phyloP scores from a whole-genome alignment of 139 green algal genomes.

The Zygnema cylindricum region DNA sequence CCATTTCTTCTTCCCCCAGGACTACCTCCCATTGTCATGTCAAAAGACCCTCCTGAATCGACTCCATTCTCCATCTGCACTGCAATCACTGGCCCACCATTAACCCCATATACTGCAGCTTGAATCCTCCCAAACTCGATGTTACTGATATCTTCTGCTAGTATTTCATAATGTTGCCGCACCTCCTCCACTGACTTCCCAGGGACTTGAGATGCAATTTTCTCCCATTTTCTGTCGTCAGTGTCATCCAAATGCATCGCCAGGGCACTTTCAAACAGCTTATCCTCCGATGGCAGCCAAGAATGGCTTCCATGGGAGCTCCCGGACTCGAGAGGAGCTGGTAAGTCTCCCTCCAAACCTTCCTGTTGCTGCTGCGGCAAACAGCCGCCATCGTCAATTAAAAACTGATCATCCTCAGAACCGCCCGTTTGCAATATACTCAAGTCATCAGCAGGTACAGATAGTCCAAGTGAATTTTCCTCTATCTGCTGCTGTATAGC shows the following conservation, averaged over 20 bases:
- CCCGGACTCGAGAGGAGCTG: background rate
- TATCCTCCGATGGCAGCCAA: constrained; percentile 50
- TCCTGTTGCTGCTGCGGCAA: background rate
- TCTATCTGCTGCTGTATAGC: background rate
- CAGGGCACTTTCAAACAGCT: constrained; percentile 55
- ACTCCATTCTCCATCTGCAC: constrained; percentile 15
- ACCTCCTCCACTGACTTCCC: constrained; percentile 44
- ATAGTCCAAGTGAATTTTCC: too few species aligned
- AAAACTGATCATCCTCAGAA: background rate
- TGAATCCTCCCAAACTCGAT: constrained; percentile 43
- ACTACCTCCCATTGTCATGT: background rate
- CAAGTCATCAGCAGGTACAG: background rate
- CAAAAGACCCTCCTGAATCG: background rate
- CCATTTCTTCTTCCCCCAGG: constrained; percentile 5
- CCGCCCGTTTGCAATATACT: background rate
- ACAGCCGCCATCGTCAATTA: background rate
- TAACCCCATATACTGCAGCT: background rate
- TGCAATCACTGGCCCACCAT: background rate
- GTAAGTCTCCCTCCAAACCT: background rate
- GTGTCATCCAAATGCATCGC: background rate
- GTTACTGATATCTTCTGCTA: constrained; percentile 39
- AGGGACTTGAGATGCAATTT: constrained; percentile 46
- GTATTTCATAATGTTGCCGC: constrained; percentile 45
- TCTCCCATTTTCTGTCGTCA: constrained; percentile 48
- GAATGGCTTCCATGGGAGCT: background rate